phyloP scores from a whole-genome alignment of 192 early-diverging fungal species.

The Linderina pennispora region DNA sequence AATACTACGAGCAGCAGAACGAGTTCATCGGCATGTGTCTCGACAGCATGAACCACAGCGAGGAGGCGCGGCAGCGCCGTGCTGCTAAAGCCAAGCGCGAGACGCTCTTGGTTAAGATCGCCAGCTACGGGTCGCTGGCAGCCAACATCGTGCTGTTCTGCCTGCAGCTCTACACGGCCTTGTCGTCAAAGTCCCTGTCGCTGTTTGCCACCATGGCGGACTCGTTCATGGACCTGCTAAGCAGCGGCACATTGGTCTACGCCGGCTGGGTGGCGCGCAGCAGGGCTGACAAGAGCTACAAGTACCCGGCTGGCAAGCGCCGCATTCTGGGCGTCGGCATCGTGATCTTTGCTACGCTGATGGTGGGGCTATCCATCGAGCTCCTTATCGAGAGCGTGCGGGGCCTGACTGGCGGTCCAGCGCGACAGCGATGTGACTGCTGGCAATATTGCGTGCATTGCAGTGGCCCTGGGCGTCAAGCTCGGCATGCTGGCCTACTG shows the following conservation, averaged over 20 bases:
- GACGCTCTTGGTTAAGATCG: conserved; percentile 43
- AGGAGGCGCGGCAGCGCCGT: neutral
- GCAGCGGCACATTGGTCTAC: conserved; percentile 50
- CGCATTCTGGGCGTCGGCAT: conserved; percentile 65
- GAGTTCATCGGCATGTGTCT: conserved; percentile 72
- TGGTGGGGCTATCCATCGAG: conserved; percentile 61
- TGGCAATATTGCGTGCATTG: conserved; percentile 48
- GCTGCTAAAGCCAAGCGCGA: conserved; percentile 5
- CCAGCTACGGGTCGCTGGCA: conserved; percentile 57
- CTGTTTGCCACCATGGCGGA: conserved; percentile 71
- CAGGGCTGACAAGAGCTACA: conserved; percentile 50
- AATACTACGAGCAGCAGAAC: conserved; percentile 80
- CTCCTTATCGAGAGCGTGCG: conserved; percentile 61
- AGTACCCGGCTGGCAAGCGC: conserved; percentile 64
- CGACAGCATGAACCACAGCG: conserved; percentile 11
- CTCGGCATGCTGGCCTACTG: conserved; percentile 55
- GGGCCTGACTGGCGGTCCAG: conserved; percentile 43
- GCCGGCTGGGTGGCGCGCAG: conserved; percentile 52
- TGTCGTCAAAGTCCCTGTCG: conserved; percentile 58
- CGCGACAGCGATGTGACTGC: conserved; percentile 39
- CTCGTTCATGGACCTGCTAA: conserved; percentile 69
- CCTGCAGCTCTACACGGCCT: conserved; percentile 58
- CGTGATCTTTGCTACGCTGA: conserved; percentile 62
- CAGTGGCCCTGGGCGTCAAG: conserved; percentile 51
- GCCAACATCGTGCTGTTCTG: conserved; percentile 59